A percentile compares a stretch with the other conserved stretches of the same genome.
Evolutionary conservation across 495 filamentous ascomycete species (phyloP).

Genomic region (Aspergillus bridgeri): DNA sequence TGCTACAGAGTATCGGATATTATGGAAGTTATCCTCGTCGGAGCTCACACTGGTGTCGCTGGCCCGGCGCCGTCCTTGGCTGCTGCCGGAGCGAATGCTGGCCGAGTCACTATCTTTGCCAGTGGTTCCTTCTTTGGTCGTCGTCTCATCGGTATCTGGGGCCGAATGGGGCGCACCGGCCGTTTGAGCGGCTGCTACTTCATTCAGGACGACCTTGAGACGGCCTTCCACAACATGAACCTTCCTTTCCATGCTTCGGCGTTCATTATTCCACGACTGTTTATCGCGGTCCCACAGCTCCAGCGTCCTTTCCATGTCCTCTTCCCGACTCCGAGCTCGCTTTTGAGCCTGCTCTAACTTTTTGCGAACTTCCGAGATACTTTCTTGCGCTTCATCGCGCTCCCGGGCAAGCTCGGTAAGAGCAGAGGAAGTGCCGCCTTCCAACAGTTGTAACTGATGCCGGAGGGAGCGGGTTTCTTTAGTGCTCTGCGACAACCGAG

Average conservation of each 20-base stretch:
- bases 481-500: slow-evolving; percentile 54
- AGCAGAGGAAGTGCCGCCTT: slow-evolving; percentile 82
- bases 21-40: slow-evolving; percentile 41
- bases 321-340: slow-evolving; percentile 74
- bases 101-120: slow-evolving; percentile 62
- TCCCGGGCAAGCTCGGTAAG: slow-evolving; percentile 79
- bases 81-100: slow-evolving; percentile 69
- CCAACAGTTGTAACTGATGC: slow-evolving; percentile 77
- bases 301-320: slow-evolving; percentile 74
- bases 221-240: slow-evolving; percentile 84
- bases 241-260: slow-evolving; percentile 74
- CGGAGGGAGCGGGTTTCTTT: slow-evolving; percentile 79
- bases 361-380: slow-evolving; percentile 67
- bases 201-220: slow-evolving; percentile 76
- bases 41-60: slow-evolving; percentile 66
- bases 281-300: slow-evolving; percentile 76
- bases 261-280: slow-evolving; percentile 77
- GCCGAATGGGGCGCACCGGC: slow-evolving; percentile 32
- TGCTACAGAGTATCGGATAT: slow-evolving; percentile 64
- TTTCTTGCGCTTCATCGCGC: slow-evolving; percentile 77
- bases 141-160: slow-evolving; percentile 20
- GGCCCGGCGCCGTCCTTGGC: slow-evolving; percentile 53
- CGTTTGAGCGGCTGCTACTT: slow-evolving; percentile 73
- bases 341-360: slow-evolving; percentile 78
- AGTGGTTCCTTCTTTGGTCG: slow-evolving; percentile 35